These are phyloP conservation scores for Arabidopsis thaliana DNA, from an alignment of 345 rosid species.

Conservation along the genomic window TAIR10.1 NC_003076.8:25434001-25434500, in stretches of 20 bases:
- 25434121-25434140: background rate
- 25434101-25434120: background rate
- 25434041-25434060: background rate
- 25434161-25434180: conserved; percentile 89
- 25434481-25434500: background rate
- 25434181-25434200: conserved; percentile 85
- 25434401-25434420: background rate
- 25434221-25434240: conserved; percentile 88
- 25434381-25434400: conserved; percentile 9
- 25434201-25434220: conserved; percentile 95
- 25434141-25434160: conserved; percentile 45
- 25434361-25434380: conserved; percentile 53
- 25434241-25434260: conserved; percentile 86
- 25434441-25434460: conserved; percentile 11
- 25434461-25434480: background rate
- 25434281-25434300: conserved; percentile 91
- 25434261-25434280: conserved; percentile 79
- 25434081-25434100: conserved; percentile 17
- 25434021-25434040: conserved; percentile 6
- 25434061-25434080: conserved; percentile 3
- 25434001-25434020: conserved; percentile 37
- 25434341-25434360: conserved; percentile 72
- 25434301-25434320: conserved; percentile 67
- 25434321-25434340: conserved; percentile 59
- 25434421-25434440: background rate